Base-by-base conservation (phyloP, 2,329 filamentous ascomycete genomes). In the Pseudopyricularia javanii region DNA sequence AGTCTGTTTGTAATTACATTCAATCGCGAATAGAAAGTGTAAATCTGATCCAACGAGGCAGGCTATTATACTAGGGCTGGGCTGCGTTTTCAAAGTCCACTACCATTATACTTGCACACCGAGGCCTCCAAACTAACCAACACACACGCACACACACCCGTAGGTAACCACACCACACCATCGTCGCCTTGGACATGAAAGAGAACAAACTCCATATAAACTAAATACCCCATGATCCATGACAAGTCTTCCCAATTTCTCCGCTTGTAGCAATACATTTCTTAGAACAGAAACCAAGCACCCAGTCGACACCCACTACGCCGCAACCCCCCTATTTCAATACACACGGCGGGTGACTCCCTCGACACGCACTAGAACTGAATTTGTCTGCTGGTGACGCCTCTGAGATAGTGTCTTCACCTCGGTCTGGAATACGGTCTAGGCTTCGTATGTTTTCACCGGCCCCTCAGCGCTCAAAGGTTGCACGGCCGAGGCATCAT, bases 371-470 rank as follows among this genome's bases (percentile, higher is more conserved):
- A 30, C 28, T 30, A 9, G 5, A 30, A n/a, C n/a, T 9, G 9
- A 9, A 9, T 30, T 4, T 30, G 28, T 30, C 28, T 30, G 28
- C 28, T 30, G 12, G 12, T 26, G 22, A 24, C 24, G 11, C 7
- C 40, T 20, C 12, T 14, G 40, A 26, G 40, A 11, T 3, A 22
- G 14, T 5, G 14, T 12, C 40, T 45, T 7, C 14, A 26, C 40
- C 40, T 26, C 40, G 22, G 11, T 26, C 40, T 8, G 3, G 3
- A 45, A 9, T 11, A 14, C 48, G 9, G 15, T 51, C 58, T 68
- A 81, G 53, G 74, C 73, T 62, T 82, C 78, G 56, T 74, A 78
- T 59, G 70, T 79, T 67, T 82, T 83, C 57, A 79, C 69, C 53
- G 73, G 72, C 4, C 76, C 75, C 53, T 75, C 72, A 28, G 68